Evolutionary conservation across 805 yeast species (phyloP), one percentile per base, ranked within the genome.

Genomic region (Ogataea glucozyma): DNA sequence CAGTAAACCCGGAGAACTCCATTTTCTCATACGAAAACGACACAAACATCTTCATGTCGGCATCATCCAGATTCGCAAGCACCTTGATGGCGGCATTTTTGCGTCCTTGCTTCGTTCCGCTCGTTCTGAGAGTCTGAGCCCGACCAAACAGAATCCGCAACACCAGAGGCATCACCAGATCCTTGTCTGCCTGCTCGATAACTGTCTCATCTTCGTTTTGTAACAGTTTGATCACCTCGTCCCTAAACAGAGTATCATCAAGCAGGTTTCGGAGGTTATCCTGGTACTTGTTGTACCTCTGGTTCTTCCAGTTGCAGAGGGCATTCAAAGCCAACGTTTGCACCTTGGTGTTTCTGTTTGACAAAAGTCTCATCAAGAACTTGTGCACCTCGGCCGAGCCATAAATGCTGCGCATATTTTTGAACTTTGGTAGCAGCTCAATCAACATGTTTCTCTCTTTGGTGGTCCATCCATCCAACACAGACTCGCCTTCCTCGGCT

Each of bases 71-170:
- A 46, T 71, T 79, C 4, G 86, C 83, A 37, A 88, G 62, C 6
- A 81, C 68, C 17, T 82, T 71, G 10, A 87, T 70, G 7, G 87
- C 83, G 7, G 93, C 87, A 53, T 72, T 74, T 49, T 88, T 85
- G 51, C 85, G 75, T 23, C 89, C 82, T 42, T 78, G 75, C 57
- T 86, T 86, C 21, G 81, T 76, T 46, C 88, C 88, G 60, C 85
- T 82, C 1, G 78, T 69, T 42, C 71, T 75, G 4, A 81, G 72
- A 1, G 83, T 75, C 63, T 88, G 95, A 7, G 89, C 88, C 44
- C 95, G 75, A 7, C 98, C 98, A 63, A 83, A 91, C 16, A 93
- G 67, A 19, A 93, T 83, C 51, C 97, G 69, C 37, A 89, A 59
- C 4, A 89, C 73, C 22, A 86, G 56, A 1, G 95, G 93, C 76